phyloP scores from a whole-genome alignment of 192 early-diverging fungal species.

The Coemansia asiatica region DNA sequence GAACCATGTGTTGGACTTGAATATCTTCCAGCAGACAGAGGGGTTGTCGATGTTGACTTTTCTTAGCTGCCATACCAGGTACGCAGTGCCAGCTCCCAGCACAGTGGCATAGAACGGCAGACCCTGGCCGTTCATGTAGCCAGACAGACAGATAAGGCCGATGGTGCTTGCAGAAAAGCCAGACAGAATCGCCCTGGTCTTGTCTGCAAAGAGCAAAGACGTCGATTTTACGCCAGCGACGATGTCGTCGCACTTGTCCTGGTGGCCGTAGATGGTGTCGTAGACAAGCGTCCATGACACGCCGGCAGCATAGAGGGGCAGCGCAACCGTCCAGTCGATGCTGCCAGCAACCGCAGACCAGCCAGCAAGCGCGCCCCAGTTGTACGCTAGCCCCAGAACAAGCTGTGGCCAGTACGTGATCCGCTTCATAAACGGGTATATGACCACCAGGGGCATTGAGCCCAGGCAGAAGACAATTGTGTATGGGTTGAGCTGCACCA shows the following conservation, averaged over 20 bases:
- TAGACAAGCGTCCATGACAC: constrained; percentile 94
- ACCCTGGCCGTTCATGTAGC: constrained; percentile 79
- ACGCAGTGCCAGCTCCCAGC: constrained; percentile 69
- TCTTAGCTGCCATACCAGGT: constrained; percentile 80
- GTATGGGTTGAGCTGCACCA: constrained; percentile 88
- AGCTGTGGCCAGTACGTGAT: constrained; percentile 94
- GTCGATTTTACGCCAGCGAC: constrained; percentile 88
- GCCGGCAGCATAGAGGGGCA: constrained; percentile 83
- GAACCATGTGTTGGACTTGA: constrained; percentile 76
- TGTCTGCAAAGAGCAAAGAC: constrained; percentile 78
- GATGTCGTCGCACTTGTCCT: constrained; percentile 91
- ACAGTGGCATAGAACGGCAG: constrained; percentile 70
- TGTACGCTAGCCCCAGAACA: constrained; percentile 87
- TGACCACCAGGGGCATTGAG: constrained; percentile 72
- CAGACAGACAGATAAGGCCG: constrained; percentile 66
- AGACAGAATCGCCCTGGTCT: constrained; percentile 66
- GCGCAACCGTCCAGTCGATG: constrained; percentile 65
- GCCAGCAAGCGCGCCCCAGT: constrained; percentile 91
- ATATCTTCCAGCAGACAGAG: constrained; percentile 70
- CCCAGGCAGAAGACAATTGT: constrained; percentile 82
- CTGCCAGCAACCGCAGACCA: constrained; percentile 77
- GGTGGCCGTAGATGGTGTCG: constrained; percentile 97
- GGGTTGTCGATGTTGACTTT: constrained; percentile 69
- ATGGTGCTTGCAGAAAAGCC: constrained; percentile 72
- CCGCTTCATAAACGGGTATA: constrained; percentile 94